These are phyloP conservation scores for Haplosporangium gracile DNA, from an alignment of 192 early-diverging fungal species.

Conservation along the genomic window DNA sequence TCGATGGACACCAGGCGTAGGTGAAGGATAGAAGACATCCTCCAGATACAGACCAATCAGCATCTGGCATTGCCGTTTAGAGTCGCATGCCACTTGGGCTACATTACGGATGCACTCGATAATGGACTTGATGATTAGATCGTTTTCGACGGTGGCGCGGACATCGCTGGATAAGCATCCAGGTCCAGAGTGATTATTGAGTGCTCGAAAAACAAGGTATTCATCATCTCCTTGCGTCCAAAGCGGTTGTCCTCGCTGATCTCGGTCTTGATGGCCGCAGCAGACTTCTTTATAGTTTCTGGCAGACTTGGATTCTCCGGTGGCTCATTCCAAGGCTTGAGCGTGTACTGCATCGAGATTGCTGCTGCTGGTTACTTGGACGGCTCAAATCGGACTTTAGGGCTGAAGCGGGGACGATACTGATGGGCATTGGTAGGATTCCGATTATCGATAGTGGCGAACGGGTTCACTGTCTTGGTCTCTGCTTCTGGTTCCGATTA, in stretches of 20 bases:
- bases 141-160: slow-evolving; percentile 1
- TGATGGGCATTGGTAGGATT: background rate
- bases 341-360: slow-evolving; percentile 1
- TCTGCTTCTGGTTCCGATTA: background rate
- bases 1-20: background rate
- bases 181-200: slow-evolving; percentile 20
- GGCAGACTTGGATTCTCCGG: background rate
- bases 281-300: background rate
- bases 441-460: slow-evolving; percentile 14
- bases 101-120: slow-evolving; percentile 9
- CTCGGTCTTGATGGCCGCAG: slow-evolving; percentile 13
- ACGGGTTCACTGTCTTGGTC: slow-evolving; percentile 8
- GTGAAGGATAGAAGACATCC: slow-evolving; percentile 9
- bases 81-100: slow-evolving; percentile 8
- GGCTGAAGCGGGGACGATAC: slow-evolving; percentile 13
- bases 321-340: slow-evolving; percentile 15
- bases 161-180: background rate
- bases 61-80: background rate
- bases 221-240: slow-evolving; percentile 20
- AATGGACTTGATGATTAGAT: slow-evolving; percentile 1
- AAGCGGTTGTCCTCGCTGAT: slow-evolving; percentile 9
- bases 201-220: slow-evolving; percentile 7
- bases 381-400: slow-evolving; percentile 22
- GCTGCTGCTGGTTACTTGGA: background rate
- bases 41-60: slow-evolving; percentile 15